A percentile compares a stretch with the other conserved stretches of the same genome.
Evolutionary conservation across 208 protist genomes (phyloP).

Genomic region (Acanthamoeba royreba): DNA sequence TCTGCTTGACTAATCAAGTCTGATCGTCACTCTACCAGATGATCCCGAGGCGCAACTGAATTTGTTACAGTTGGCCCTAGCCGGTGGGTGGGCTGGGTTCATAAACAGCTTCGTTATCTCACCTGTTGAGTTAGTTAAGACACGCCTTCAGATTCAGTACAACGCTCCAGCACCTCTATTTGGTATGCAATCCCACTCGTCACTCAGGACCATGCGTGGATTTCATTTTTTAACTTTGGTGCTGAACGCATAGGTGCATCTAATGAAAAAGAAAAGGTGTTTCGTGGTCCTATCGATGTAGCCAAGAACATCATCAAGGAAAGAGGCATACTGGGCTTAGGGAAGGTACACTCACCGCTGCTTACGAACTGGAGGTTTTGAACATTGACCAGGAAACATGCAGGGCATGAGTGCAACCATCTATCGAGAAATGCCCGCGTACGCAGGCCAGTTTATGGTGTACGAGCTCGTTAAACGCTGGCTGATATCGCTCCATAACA

Average conservation of each 20-base stretch:
- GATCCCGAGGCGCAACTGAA: not conserved
- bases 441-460: not conserved
- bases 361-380: not conserved
- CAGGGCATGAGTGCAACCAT: not conserved
- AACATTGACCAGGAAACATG: not conserved
- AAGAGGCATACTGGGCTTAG: not conserved
- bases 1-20: too few relatives aligned
- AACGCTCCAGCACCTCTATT: not conserved
- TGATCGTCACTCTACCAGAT: not conserved
- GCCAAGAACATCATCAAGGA: not conserved
- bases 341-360: not conserved
- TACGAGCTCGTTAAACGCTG: not conserved
- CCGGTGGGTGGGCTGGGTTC: slow-evolving; percentile 34
- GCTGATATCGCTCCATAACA: not conserved
- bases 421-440: not conserved
- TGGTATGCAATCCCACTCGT: not conserved
- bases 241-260: not conserved
- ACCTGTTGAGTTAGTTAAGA: slow-evolving; percentile 38
- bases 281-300: not conserved
- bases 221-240: not conserved
- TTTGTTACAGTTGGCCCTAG: not conserved
- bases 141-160: not conserved
- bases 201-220: not conserved
- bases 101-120: slow-evolving; percentile 1
- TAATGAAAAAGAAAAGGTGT: not conserved